These are phyloP conservation scores for Salix udensis DNA, from an alignment of 345 rosid genomes.

Conservation along the genomic window DNA sequence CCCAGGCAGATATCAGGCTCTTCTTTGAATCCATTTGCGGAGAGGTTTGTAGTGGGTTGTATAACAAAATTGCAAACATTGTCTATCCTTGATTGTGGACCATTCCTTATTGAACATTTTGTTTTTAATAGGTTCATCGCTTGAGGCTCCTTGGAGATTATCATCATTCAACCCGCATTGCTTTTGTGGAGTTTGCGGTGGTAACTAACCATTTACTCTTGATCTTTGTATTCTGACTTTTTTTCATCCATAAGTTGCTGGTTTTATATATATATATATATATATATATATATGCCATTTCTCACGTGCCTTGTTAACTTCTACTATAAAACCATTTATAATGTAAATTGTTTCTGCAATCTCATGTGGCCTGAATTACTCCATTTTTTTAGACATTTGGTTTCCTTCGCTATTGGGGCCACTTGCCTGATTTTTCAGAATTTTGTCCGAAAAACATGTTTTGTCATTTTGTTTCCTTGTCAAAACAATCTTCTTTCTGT, in stretches of 20 bases:
- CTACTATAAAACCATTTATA: not conserved
- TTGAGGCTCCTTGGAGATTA: conserved; percentile 92
- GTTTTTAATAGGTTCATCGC: conserved; percentile 62
- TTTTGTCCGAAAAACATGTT: not conserved
- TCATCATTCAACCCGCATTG: conserved; percentile 89
- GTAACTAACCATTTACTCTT: conserved; percentile 28
- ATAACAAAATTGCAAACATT: not conserved
- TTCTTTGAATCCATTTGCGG: conserved; percentile 90
- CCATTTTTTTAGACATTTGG: not conserved
- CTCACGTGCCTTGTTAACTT: not conserved
- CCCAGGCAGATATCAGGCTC: conserved; percentile 73
- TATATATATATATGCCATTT: not conserved
- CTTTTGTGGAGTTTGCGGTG: conserved; percentile 86
- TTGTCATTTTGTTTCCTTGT: not conserved
- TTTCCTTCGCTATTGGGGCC: not conserved
- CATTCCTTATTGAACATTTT: conserved; percentile 8
- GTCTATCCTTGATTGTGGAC: not conserved
- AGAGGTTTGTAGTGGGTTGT: conserved; percentile 50
- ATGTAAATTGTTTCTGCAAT: not conserved
- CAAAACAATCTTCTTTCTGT: not conserved
- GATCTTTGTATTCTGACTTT: not conserved
- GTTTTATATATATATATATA: not conserved
- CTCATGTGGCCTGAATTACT: not conserved
- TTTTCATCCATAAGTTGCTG: not conserved
- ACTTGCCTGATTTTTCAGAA: not conserved